Percentiles rank a stretch among this genome's conserved stretches.
Conservation (phyloP, 495 filamentous ascomycete species). For the Hypoxylon crocopeplum region DNA sequence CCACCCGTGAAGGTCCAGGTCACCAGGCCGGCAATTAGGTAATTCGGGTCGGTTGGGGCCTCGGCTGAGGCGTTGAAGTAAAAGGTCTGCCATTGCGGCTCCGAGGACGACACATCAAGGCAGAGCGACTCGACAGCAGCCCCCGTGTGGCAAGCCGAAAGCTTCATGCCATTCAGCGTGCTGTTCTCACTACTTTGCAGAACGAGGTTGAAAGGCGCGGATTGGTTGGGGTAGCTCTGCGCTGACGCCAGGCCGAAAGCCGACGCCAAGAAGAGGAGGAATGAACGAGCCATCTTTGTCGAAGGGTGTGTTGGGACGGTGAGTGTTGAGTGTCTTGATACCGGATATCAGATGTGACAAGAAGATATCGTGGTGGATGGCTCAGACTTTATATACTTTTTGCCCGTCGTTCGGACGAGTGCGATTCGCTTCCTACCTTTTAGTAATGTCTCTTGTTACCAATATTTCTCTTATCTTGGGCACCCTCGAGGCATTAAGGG, state of each 20-base stretch:
- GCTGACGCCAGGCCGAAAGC: conserved; percentile 15
- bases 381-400: conserved; percentile 6
- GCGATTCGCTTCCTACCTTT: too few species aligned
- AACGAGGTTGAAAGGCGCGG: conserved; percentile 35
- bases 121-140: conserved; percentile 32
- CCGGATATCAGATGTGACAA: too few species aligned
- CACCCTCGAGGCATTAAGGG: neutral
- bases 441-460: too few species aligned
- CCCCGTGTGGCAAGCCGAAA: conserved; percentile 27
- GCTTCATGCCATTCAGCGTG: conserved; percentile 24
- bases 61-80: conserved; percentile 30
- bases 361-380: neutral
- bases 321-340: too few species aligned
- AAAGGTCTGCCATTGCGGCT: conserved; percentile 26
- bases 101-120: neutral
- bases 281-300: conserved; percentile 8
- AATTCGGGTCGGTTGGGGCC: conserved; percentile 3
- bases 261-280: conserved; percentile 7
- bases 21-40: conserved; percentile 14
- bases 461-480: neutral
- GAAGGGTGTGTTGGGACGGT: neutral
- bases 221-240: conserved; percentile 30
- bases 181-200: conserved; percentile 22
- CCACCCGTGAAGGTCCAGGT: conserved; percentile 33
- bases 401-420: neutral